Conservation (phyloP, 192 early-diverging fungal genomes). For the Backusella sp. region DNA sequence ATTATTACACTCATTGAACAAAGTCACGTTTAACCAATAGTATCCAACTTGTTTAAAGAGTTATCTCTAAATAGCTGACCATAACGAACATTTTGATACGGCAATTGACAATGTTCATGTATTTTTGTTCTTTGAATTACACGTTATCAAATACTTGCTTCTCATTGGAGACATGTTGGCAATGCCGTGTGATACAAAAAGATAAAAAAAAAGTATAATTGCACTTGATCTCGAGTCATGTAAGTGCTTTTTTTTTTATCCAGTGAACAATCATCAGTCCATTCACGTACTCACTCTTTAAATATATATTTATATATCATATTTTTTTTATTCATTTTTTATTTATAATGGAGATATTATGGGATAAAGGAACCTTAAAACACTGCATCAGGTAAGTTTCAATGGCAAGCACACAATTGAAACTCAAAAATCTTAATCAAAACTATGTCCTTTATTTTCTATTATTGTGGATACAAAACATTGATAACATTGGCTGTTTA, state of each 20-base stretch:
- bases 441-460: neutral
- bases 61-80: neutral
- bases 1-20: neutral
- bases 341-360: neutral
- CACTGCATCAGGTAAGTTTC: neutral
- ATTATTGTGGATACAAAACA: neutral
- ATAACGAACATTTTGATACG: neutral
- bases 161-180: neutral
- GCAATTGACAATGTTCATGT: neutral
- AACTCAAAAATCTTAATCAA: neutral
- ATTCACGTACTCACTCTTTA: neutral
- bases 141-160: neutral
- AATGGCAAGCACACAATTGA: neutral
- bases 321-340: neutral
- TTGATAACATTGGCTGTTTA: neutral
- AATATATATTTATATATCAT: neutral
- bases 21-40: constrained; percentile 4
- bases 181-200: neutral
- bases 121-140: neutral
- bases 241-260: neutral
- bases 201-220: neutral
- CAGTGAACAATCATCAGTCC: neutral
- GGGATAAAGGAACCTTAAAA: neutral
- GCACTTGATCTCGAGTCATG: neutral
- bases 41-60: neutral